Base-by-base conservation (phyloP, 148 eudicot genomes). In the Diospyros kaki region DNA sequence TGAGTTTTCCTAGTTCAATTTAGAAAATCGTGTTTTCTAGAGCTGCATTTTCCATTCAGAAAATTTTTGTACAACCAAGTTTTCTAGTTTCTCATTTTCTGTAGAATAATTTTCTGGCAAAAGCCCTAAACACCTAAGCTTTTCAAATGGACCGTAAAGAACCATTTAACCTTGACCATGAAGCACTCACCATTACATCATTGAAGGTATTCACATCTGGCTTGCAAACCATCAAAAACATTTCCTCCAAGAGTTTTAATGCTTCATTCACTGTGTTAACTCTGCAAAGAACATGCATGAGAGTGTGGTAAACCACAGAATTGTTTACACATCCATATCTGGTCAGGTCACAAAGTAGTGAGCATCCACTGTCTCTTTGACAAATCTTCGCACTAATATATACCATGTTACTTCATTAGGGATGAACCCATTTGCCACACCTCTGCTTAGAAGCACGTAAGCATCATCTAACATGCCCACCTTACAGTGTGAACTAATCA, bases 321-420 rank as follows among this genome's bases (percentile, higher is more conserved):
- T 89, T 93, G 12, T 98, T 93, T 17, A 95, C 98, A 83, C 99
- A 93, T 62, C 98, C 99, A 81, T 93, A 80, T 74, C 84, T 95
- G 10, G 94, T 88, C 99, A 95, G 89, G 82, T 91, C 99, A 76
- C 89, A 88, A 67, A 95, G 89, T 68, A 95, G 91, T 3, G 94
- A 88, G 69, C 86, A 86, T 0, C 98, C 99, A 51, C 89, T 83
- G 53, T 95, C 99, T 73, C 79, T 53, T 67, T 78, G 40, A 85
- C 82, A 77, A 74, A 86, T 71, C 83, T 77, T 9, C 76, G 76
- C 46, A 91, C 86, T 77, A 95, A 55, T 46, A 95, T 40, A 81
- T 87, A 68, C 99, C 99, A 95, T 40, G 96, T 95, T 51, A 84
- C 91, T 58, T 74, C 75, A 77, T 85, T 87, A 38, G 97, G 98